Percentiles rank a stretch among this genome's conserved stretches.
Evolutionary conservation across 495 filamentous ascomycete genomes (phyloP).

Genomic region (Penicillium robsamsonii): DNA sequence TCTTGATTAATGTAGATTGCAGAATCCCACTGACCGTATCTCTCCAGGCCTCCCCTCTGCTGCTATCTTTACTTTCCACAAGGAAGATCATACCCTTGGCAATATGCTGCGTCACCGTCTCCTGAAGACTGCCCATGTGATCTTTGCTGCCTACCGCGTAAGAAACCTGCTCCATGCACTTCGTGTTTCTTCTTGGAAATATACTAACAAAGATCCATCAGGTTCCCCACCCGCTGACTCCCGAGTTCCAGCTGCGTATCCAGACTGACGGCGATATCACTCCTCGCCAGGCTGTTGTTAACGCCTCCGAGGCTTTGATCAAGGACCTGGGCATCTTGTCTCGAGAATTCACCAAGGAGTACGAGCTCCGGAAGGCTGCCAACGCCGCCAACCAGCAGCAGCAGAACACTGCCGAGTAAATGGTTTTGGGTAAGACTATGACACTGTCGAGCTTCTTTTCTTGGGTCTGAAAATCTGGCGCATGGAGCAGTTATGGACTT

Average conservation of each 20-base stretch:
- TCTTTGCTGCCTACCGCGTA: constrained; percentile 87
- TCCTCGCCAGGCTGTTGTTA: constrained; percentile 81
- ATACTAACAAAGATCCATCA: constrained; percentile 26
- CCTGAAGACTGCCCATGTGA: constrained; percentile 71
- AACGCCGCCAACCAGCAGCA: constrained; percentile 50
- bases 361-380: constrained; percentile 87
- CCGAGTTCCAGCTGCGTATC: constrained; percentile 81
- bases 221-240: constrained; percentile 81
- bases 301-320: constrained; percentile 74
- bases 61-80: constrained; percentile 88
- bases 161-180: constrained; percentile 8
- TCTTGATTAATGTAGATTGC: neutral
- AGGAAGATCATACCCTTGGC: constrained; percentile 95
- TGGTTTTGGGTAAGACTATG: constrained; percentile 11
- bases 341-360: constrained; percentile 92
- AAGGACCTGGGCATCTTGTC: constrained; percentile 70
- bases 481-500: constrained; percentile 15
- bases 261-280: constrained; percentile 87
- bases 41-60: constrained; percentile 70
- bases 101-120: constrained; percentile 84
- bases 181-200: neutral
- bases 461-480: constrained; percentile 14
- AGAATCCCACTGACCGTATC: constrained; percentile 13
- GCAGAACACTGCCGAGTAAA: constrained; percentile 36
- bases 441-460: constrained; percentile 6